Evolutionary conservation across 2,329 filamentous ascomycete genomes (phyloP).

Genomic region (Tolypocladium sp.): DNA sequence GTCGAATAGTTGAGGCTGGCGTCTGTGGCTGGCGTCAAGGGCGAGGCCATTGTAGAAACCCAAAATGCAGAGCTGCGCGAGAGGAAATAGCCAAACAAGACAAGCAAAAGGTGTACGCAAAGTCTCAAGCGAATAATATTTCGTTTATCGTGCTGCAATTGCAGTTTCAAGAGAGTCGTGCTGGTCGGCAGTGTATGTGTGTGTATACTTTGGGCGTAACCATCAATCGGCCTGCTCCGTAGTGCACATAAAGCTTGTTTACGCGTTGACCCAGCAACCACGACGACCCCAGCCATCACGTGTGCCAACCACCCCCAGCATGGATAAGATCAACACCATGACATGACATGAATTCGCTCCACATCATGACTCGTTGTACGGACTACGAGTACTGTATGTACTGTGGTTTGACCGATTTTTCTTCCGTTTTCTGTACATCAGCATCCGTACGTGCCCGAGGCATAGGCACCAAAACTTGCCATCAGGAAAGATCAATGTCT

Average conservation of each 20-base stretch:
- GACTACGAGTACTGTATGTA: too few species aligned
- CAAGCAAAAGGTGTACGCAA: background rate
- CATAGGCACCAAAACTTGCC: too few species aligned
- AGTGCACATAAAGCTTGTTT: background rate
- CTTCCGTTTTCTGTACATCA: background rate
- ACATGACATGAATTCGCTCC: background rate
- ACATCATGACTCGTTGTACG: background rate
- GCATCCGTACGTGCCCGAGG: background rate
- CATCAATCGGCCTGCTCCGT: background rate
- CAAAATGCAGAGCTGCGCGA: background rate
- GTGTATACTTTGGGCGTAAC: background rate
- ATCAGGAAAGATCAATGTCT: background rate
- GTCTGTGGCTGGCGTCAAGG: constrained; percentile 28
- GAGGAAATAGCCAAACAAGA: background rate
- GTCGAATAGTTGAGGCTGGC: constrained; percentile 25
- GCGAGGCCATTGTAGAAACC: constrained; percentile 24
- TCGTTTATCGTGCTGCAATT: background rate
- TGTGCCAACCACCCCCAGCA: background rate
- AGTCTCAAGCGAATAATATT: background rate
- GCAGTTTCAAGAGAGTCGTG: background rate
- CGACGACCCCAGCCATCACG: background rate
- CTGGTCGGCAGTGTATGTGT: background rate
- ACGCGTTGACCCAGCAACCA: constrained; percentile 3
- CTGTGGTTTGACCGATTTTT: too few species aligned
- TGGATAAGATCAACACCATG: background rate